Evolutionary conservation across 2,329 filamentous ascomycete genomes (phyloP).

Genomic region (Furcasterigmium sp.): DNA sequence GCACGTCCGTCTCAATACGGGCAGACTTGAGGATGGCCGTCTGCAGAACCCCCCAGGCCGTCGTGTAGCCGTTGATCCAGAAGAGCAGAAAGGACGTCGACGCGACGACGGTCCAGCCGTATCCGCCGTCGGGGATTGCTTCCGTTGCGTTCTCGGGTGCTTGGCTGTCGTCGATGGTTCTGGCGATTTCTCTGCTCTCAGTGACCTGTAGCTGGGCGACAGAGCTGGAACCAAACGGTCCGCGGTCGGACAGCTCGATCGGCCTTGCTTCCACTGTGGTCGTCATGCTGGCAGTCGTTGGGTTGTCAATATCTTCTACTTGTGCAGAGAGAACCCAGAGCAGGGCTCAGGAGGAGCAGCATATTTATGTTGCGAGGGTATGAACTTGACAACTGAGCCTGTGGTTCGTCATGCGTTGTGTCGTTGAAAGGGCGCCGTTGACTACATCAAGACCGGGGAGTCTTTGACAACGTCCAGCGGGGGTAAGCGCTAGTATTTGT

Average conservation of each 20-base stretch:
- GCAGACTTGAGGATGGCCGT: slow-evolving; percentile 1
- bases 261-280: background rate
- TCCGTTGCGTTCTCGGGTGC: background rate
- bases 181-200: background rate
- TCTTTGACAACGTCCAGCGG: too few relatives aligned
- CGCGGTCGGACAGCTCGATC: background rate
- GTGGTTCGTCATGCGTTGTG: too few relatives aligned
- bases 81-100: slow-evolving; percentile 2
- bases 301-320: too few relatives aligned
- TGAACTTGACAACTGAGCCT: too few relatives aligned
- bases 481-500: too few relatives aligned
- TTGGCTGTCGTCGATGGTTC: background rate
- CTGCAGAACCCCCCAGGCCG: slow-evolving; percentile 6
- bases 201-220: background rate
- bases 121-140: slow-evolving; percentile 6
- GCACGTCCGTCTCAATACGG: background rate
- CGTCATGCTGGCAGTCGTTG: too few relatives aligned
- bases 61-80: slow-evolving; percentile 8
- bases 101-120: slow-evolving; percentile 6
- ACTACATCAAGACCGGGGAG: too few relatives aligned
- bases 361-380: too few relatives aligned
- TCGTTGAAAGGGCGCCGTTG: too few relatives aligned
- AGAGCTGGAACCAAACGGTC: background rate
- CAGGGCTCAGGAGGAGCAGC: too few relatives aligned
- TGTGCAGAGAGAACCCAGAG: too few relatives aligned